A percentile compares a stretch with the other conserved stretches of the same genome.
Conservation (phyloP, 805 yeast genomes). For the Pichia insulana region DNA sequence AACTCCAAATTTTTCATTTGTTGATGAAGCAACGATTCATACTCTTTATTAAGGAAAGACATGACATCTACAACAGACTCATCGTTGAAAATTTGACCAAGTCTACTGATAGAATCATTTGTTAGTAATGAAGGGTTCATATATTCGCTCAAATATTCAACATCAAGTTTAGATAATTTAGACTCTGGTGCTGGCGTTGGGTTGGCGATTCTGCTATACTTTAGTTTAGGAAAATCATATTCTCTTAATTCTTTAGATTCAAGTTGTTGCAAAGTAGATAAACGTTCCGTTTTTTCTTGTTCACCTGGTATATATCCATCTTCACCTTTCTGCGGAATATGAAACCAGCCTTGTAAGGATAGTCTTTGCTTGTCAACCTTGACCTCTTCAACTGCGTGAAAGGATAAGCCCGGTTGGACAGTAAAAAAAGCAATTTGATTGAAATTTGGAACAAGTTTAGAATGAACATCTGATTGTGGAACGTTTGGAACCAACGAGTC, state of each 20-base stretch:
- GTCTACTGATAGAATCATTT: slow-evolving; percentile 28
- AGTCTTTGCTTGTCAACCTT: slow-evolving; percentile 82
- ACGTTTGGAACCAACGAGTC: slow-evolving; percentile 85
- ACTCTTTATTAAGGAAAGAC: slow-evolving; percentile 51
- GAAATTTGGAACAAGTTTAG: slow-evolving; percentile 80
- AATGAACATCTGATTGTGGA: slow-evolving; percentile 68
- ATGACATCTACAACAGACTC: slow-evolving; percentile 64
- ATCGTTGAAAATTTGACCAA: slow-evolving; percentile 48
- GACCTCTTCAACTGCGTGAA: slow-evolving; percentile 98
- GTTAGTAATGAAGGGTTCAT: slow-evolving; percentile 47
- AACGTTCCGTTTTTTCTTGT: slow-evolving; percentile 66
- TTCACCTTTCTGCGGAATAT: slow-evolving; percentile 91
- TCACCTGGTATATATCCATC: slow-evolving; percentile 77
- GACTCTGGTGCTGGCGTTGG: slow-evolving; percentile 13
- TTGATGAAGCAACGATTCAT: slow-evolving; percentile 38
- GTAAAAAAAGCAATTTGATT: slow-evolving; percentile 94
- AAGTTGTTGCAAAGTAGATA: slow-evolving; percentile 69
- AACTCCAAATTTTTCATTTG: slow-evolving; percentile 51
- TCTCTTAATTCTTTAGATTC: slow-evolving; percentile 71
- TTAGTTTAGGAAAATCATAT: slow-evolving; percentile 70
- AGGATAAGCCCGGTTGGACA: slow-evolving; percentile 92
- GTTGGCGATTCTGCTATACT: slow-evolving; percentile 20
- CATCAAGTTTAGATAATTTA: slow-evolving; percentile 34
- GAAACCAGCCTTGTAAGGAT: slow-evolving; percentile 98
- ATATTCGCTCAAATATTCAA: slow-evolving; percentile 40